phyloP scores from a whole-genome alignment of 2,329 filamentous ascomycete genomes.

The Salinomyces thailandicus region DNA sequence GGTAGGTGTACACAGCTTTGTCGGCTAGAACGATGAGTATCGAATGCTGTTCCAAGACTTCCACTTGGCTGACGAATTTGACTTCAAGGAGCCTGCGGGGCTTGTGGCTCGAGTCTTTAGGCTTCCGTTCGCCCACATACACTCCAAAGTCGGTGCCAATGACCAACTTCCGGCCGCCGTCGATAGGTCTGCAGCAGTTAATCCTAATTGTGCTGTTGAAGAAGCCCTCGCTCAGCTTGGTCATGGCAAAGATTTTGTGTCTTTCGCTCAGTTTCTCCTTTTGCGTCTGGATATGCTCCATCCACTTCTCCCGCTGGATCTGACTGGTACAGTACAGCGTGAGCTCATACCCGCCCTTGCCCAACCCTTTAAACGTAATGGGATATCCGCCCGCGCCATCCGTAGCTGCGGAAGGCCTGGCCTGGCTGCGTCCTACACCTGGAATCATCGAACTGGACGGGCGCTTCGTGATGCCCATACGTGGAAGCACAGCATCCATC shows the following conservation, averaged over 20 bases:
- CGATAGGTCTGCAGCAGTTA: constrained; percentile 88
- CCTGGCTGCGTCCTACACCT: constrained; percentile 38
- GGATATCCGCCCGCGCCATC: constrained; percentile 57
- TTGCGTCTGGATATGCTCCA: constrained; percentile 86
- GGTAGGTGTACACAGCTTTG: constrained; percentile 84
- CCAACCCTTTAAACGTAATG: constrained; percentile 91
- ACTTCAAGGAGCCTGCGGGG: constrained; percentile 79
- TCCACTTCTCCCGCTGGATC: constrained; percentile 86
- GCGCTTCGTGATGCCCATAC: constrained; percentile 67
- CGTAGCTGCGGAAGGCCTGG: constrained; percentile 36
- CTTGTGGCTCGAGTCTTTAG: constrained; percentile 61
- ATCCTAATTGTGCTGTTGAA: constrained; percentile 82
- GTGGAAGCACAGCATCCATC: constrained; percentile 92
- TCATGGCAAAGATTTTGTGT: constrained; percentile 60
- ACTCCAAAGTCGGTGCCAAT: constrained; percentile 92
- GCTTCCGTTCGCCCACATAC: constrained; percentile 82
- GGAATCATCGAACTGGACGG: constrained; percentile 76
- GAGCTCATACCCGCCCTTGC: constrained; percentile 88
- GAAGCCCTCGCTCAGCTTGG: constrained; percentile 69
- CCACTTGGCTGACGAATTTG: constrained; percentile 82
- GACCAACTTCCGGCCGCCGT: constrained; percentile 88
- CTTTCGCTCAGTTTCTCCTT: constrained; percentile 74
- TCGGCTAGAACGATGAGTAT: constrained; percentile 85
- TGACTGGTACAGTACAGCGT: constrained; percentile 80
- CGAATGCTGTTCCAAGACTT: constrained; percentile 90